Evolutionary conservation across 2,329 filamentous ascomycete species (phyloP), one percentile per base, ranked within the genome.

Genomic region (Fusarium anthophilum): DNA sequence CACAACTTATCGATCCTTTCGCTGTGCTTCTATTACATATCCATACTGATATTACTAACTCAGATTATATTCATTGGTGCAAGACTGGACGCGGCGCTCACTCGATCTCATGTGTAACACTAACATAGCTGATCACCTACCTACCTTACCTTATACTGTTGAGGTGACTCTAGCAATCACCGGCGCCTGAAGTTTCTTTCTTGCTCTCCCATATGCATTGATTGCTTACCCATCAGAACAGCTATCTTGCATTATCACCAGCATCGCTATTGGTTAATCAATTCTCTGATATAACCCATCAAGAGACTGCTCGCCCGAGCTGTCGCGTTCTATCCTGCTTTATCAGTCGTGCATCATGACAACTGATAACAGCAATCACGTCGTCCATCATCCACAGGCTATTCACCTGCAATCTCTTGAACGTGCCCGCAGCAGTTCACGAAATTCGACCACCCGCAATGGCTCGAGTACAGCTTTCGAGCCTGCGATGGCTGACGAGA

Each of bases 391-490:
- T 64, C 84, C 85, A 37, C 83, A 85, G 66, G 81, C 84, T n/a
- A 85, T 86, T 69, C 81, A 83, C 37, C 78, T 86, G 24, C 83
- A 82, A 45, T 78, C 83, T 57, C 77, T 81, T 15, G 76, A 80
- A 20, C 69, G 66, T 72, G 37, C 75, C 56, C 77, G 76, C 66
- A 78, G 74, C 73, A 79, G 74, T 70, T 81, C 78, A 39, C 79
- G 77, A 38, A 72, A 78, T 22, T 78, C 80, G 15, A 73, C 70
- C 37, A 70, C 65, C 53, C 76, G 63, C 38, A 79, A 82, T 63
- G 86, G 82, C 38, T 83, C 83, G 24, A 87, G 86, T 73, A 88
- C 86, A 12, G 85, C 82, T 47, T 80, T 88, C 56, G 85, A 88
- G 77, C 77, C 82, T 47, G 78, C 80, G 39, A 76, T 78, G 9